These are phyloP conservation scores for Solanum rostratum DNA, from an alignment of 257 asterid species.

Conservation along the genomic window DNA sequence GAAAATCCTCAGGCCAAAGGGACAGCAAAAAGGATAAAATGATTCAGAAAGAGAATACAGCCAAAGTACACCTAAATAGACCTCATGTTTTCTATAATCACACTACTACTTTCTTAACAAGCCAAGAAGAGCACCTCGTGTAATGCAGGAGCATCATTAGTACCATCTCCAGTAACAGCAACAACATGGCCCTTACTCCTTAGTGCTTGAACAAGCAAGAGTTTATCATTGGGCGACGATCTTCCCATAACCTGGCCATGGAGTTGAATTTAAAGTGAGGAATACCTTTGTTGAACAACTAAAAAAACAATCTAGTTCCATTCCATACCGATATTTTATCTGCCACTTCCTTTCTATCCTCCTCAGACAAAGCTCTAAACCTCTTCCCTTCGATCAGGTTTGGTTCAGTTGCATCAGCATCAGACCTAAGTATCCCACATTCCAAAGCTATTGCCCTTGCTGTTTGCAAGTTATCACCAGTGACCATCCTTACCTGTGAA, in stretches of 20 bases:
- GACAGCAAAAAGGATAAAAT: background rate
- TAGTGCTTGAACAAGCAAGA: slow-evolving; percentile 90
- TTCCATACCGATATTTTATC: slow-evolving; percentile 70
- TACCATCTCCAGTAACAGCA: slow-evolving; percentile 99
- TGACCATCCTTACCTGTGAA: slow-evolving; percentile 87
- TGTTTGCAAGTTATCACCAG: slow-evolving; percentile 90
- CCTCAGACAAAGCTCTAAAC: slow-evolving; percentile 52
- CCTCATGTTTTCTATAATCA: background rate
- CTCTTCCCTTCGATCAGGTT: slow-evolving; percentile 82
- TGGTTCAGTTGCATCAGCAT: slow-evolving; percentile 73
- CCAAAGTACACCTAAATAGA: background rate
- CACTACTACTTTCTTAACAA: background rate
- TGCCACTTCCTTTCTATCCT: slow-evolving; percentile 56
- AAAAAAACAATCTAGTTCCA: background rate
- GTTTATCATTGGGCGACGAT: slow-evolving; percentile 94
- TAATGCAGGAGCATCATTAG: slow-evolving; percentile 98
- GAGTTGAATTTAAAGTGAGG: background rate
- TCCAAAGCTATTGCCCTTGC: slow-evolving; percentile 93
- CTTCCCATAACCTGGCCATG: slow-evolving; percentile 88
- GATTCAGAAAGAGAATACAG: background rate
- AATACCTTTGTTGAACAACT: background rate
- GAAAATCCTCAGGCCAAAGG: background rate
- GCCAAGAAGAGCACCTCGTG: slow-evolving; percentile 55
- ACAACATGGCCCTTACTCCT: slow-evolving; percentile 87
- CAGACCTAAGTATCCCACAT: slow-evolving; percentile 74